Conservation (phyloP, 192 early-diverging fungal genomes). For the Linnemannia exigua region DNA sequence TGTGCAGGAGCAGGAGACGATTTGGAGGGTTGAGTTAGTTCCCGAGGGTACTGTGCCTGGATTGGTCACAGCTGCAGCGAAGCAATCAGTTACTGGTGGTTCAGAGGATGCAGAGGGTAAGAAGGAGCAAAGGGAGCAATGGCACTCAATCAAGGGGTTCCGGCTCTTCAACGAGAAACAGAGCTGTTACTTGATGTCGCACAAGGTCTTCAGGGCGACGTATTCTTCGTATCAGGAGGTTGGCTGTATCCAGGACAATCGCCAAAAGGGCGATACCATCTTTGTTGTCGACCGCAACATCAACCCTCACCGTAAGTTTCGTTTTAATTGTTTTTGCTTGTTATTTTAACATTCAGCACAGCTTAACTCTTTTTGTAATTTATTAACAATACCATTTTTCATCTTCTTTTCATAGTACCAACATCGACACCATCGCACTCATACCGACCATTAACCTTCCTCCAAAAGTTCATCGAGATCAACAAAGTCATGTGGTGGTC, state of each 20-base stretch:
- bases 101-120: background rate
- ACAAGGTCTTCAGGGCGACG: constrained; percentile 16
- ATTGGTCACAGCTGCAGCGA: background rate
- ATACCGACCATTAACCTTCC: constrained; percentile 75
- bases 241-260: constrained; percentile 21
- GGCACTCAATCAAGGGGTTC: constrained; percentile 32
- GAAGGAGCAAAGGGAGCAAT: background rate
- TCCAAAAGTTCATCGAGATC: constrained; percentile 88
- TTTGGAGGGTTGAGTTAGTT: constrained; percentile 17
- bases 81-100: background rate
- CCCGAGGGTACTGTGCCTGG: constrained; percentile 14
- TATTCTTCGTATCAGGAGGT: constrained; percentile 31
- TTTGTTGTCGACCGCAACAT: constrained; percentile 24
- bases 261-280: constrained; percentile 15
- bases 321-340: background rate
- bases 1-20: background rate
- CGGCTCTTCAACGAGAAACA: constrained; percentile 21
- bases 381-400: background rate
- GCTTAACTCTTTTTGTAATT: too few relatives aligned
- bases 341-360: background rate
- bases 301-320: constrained; percentile 14
- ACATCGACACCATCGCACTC: constrained; percentile 64
- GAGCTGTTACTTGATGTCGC: constrained; percentile 23
- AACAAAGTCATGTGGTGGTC: constrained; percentile 88
- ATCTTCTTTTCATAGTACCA: constrained; percentile 59